phyloP scores from a whole-genome alignment of 2,329 filamentous ascomycete species.

The Trichothecium roseum region DNA sequence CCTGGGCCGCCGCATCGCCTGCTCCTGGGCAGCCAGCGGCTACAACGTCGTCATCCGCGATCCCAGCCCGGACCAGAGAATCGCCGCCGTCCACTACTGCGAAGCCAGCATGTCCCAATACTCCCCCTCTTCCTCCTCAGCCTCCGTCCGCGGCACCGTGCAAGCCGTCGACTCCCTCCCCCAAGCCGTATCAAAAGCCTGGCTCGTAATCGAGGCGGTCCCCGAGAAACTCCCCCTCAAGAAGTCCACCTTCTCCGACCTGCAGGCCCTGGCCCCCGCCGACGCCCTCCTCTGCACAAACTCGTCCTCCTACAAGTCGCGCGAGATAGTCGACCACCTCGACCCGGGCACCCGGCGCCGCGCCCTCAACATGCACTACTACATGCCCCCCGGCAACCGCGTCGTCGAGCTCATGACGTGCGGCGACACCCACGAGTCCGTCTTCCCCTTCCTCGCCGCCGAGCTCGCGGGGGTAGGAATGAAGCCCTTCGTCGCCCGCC shows the following conservation, averaged over 20 bases:
- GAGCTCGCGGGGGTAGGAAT: constrained; percentile 27
- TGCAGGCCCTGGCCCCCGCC: constrained; percentile 27
- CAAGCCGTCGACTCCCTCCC: constrained; percentile 24
- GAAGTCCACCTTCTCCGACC: constrained; percentile 32
- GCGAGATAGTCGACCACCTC: constrained; percentile 34
- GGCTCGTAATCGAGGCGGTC: constrained; percentile 43
- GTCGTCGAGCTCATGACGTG: constrained; percentile 44
- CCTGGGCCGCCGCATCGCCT: constrained; percentile 29
- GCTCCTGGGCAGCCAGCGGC: constrained; percentile 28
- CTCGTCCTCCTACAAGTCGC: constrained; percentile 40
- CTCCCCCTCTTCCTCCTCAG: constrained; percentile 12
- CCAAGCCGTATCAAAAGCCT: constrained; percentile 31
- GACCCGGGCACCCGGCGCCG: constrained; percentile 21
- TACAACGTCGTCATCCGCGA: constrained; percentile 32
- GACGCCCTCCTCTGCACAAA: constrained; percentile 42
- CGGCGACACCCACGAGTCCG: constrained; percentile 27
- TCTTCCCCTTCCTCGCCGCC: constrained; percentile 34
- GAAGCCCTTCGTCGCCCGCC: constrained; percentile 28
- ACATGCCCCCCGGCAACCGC: constrained; percentile 34
- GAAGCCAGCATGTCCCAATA: constrained; percentile 21
- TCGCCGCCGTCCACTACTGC: constrained; percentile 27
- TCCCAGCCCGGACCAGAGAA: constrained; percentile 22
- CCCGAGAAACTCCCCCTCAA: constrained; percentile 40
- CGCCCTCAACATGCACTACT: constrained; percentile 40
- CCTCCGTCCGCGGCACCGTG: constrained; percentile 14